phyloP scores from a whole-genome alignment of 2,329 filamentous ascomycete genomes.

The Fusarium sambucinum region DNA sequence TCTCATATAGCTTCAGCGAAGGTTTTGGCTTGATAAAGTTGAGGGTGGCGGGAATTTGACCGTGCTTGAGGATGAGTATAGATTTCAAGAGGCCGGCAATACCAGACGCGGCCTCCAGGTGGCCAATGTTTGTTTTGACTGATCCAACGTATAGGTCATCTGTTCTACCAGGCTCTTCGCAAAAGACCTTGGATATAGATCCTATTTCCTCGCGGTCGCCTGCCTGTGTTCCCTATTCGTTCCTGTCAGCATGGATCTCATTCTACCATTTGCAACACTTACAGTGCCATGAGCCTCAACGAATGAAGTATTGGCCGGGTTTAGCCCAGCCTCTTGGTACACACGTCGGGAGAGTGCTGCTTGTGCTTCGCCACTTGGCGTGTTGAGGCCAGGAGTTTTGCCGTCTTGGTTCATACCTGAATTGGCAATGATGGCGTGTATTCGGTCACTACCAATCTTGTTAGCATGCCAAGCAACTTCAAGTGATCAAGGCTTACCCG shows the following conservation, averaged over 20 bases:
- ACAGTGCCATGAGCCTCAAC: slow-evolving; percentile 12
- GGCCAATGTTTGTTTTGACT: slow-evolving; percentile 15
- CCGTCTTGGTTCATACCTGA: slow-evolving; percentile 19
- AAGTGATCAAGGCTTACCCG: neutral
- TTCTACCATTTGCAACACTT: neutral
- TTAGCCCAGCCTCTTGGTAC: slow-evolving; percentile 11
- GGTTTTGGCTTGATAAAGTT: slow-evolving; percentile 16
- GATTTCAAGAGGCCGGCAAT: slow-evolving; percentile 11
- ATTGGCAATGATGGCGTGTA: slow-evolving; percentile 13
- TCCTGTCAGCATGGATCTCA: neutral
- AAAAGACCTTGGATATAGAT: slow-evolving; percentile 8
- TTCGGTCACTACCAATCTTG: neutral
- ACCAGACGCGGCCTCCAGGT: slow-evolving; percentile 7
- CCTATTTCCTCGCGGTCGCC: slow-evolving; percentile 13
- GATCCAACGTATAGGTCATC: slow-evolving; percentile 12
- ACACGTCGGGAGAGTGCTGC: slow-evolving; percentile 7
- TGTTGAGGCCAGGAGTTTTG: slow-evolving; percentile 10
- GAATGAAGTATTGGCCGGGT: slow-evolving; percentile 1
- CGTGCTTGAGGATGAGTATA: slow-evolving; percentile 3
- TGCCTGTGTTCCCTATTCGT: slow-evolving; percentile 8
- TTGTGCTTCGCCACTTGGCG: slow-evolving; percentile 7
- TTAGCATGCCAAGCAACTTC: neutral
- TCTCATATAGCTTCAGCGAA: slow-evolving; percentile 9
- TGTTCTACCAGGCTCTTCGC: neutral
- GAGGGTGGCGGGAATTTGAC: slow-evolving; percentile 5